phyloP scores from a whole-genome alignment of 495 filamentous ascomycete species.

The Rhypophila decipiens region DNA sequence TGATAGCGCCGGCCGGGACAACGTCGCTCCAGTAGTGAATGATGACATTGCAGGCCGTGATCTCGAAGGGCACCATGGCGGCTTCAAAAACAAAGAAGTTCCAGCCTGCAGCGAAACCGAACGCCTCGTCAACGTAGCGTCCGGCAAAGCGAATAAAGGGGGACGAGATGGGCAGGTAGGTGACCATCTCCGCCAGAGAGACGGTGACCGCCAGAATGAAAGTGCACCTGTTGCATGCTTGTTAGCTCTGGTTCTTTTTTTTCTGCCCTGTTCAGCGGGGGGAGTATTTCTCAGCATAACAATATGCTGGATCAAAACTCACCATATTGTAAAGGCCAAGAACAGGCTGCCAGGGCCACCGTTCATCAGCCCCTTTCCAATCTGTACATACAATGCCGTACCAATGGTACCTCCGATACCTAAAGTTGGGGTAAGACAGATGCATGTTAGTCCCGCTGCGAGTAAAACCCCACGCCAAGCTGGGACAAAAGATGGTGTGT shows the following conservation, averaged over 20 bases:
- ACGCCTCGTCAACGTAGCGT: slow-evolving; percentile 66
- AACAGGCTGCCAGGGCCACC: slow-evolving; percentile 74
- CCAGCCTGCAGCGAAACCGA: slow-evolving; percentile 65
- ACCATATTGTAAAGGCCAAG: slow-evolving; percentile 70
- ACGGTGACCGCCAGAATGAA: slow-evolving; percentile 65
- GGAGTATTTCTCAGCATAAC: too few species aligned
- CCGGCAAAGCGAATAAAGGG: slow-evolving; percentile 81
- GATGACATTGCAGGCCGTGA: slow-evolving; percentile 63
- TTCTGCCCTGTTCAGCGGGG: too few species aligned
- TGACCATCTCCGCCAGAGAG: slow-evolving; percentile 73
- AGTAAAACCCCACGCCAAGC: too few species aligned
- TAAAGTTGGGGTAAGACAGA: neutral
- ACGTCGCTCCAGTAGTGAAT: slow-evolving; percentile 60
- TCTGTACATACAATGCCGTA: slow-evolving; percentile 39
- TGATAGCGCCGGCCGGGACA: slow-evolving; percentile 58
- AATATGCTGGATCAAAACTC: too few species aligned
- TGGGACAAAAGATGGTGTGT: slow-evolving; percentile 36
- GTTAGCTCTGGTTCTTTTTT: too few species aligned
- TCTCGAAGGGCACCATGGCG: slow-evolving; percentile 63
- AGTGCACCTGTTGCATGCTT: slow-evolving; percentile 47
- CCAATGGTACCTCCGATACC: slow-evolving; percentile 54
- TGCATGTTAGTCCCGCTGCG: neutral
- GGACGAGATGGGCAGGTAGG: slow-evolving; percentile 72
- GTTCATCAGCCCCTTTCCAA: slow-evolving; percentile 59
- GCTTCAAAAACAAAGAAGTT: slow-evolving; percentile 72